A percentile compares a stretch with the other conserved stretches of the same genome.
Conservation (phyloP, 1,139 yeast species). For the Pichia kudriavzevii region DNA sequence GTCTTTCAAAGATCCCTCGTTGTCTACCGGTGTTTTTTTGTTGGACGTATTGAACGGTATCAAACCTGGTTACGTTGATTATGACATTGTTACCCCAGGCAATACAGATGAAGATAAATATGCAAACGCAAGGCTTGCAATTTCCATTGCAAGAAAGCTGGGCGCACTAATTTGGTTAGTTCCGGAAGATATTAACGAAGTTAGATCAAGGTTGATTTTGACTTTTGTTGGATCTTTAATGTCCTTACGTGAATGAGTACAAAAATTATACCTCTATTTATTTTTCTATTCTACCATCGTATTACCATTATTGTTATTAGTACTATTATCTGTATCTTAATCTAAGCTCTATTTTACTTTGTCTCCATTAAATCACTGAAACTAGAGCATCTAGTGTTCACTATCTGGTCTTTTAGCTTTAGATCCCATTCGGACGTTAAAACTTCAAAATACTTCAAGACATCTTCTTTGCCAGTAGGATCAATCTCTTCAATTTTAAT, state of each 20-base stretch:
- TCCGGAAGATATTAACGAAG: constrained; percentile 98
- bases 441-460: constrained; percentile 49
- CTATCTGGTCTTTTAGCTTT: constrained; percentile 64
- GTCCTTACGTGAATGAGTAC: constrained; percentile 39
- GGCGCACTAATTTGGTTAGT: constrained; percentile 98
- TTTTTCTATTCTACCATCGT: not conserved
- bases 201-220: constrained; percentile 83
- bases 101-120: constrained; percentile 74
- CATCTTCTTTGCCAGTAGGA: constrained; percentile 56
- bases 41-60: constrained; percentile 87
- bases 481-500: constrained; percentile 50
- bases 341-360: too few species aligned
- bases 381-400: constrained; percentile 39
- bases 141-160: constrained; percentile 94
- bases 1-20: constrained; percentile 74
- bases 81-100: constrained; percentile 79
- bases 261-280: not conserved
- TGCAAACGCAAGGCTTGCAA: constrained; percentile 94
- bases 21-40: constrained; percentile 72
- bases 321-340: not conserved
- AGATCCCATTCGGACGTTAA: constrained; percentile 60
- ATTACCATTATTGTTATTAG: too few species aligned
- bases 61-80: constrained; percentile 96
- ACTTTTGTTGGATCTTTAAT: constrained; percentile 94
- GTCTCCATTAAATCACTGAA: too few species aligned